These are phyloP conservation scores for Fusarium denticulatum DNA, from an alignment of 2,329 filamentous ascomycete species.

Conservation along the genomic window DNA sequence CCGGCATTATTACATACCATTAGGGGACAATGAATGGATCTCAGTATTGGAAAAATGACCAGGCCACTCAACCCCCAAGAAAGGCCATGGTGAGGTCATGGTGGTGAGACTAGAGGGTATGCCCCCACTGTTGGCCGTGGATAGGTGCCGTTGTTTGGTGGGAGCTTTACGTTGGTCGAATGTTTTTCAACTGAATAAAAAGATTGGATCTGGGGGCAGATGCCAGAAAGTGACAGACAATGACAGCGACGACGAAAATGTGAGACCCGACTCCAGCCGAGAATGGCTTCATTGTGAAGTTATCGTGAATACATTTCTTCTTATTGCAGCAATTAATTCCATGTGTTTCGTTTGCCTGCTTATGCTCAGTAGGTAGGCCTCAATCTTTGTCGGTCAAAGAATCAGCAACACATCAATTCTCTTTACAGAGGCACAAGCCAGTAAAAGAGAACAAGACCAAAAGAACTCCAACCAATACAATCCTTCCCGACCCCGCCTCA, in stretches of 20 bases:
- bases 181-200: constrained; percentile 19
- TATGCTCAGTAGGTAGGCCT: neutral
- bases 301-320: neutral
- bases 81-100: constrained; percentile 40
- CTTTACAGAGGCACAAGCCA: neutral
- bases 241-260: neutral
- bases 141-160: constrained; percentile 14
- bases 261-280: constrained; percentile 33
- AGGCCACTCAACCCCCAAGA: constrained; percentile 1
- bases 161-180: constrained; percentile 29
- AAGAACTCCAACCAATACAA: constrained; percentile 13
- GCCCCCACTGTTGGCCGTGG: constrained; percentile 27
- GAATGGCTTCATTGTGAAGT: constrained; percentile 15
- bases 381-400: neutral
- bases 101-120: constrained; percentile 32
- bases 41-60: constrained; percentile 9
- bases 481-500: constrained; percentile 30
- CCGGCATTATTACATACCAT: neutral
- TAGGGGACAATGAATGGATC: constrained; percentile 6
- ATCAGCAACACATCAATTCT: constrained; percentile 5
- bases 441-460: neutral
- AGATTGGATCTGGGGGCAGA: constrained; percentile 17
- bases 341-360: neutral
- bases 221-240: neutral
- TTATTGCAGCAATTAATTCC: neutral